A percentile compares a stretch with the other conserved stretches of the same genome.
phyloP scores from a whole-genome alignment of 176 grass and related monocot genomes.

The Rhynchospora pubera region DNA sequence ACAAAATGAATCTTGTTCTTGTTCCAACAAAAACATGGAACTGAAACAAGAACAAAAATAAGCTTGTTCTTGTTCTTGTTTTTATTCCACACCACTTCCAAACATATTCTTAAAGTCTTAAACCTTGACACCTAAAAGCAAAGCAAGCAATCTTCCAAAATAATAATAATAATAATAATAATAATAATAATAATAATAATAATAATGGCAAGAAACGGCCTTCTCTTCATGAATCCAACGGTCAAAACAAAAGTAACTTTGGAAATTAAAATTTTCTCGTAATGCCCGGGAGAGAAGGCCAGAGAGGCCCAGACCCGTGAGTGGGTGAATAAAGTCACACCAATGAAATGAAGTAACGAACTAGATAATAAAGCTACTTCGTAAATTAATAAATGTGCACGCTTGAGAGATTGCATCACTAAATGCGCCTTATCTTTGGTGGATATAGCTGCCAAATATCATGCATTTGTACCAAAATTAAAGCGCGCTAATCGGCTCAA shows the following conservation, averaged over 20 bases:
- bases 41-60: too few species aligned
- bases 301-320: slow-evolving; percentile 8
- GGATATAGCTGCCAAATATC: neutral
- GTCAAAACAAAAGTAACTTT: neutral
- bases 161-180: too few species aligned
- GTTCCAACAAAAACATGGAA: too few species aligned
- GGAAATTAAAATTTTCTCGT: neutral
- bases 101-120: too few species aligned
- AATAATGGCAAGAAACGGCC: neutral
- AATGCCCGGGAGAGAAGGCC: neutral
- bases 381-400: slow-evolving; percentile 20
- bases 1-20: too few species aligned
- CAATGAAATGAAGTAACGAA: slow-evolving; percentile 17
- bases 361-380: slow-evolving; percentile 11
- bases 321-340: slow-evolving; percentile 20
- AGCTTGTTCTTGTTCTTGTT: too few species aligned
- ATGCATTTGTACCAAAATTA: neutral
- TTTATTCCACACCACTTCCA: too few species aligned
- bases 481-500: neutral
- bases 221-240: neutral
- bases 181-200: neutral
- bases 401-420: slow-evolving; percentile 22
- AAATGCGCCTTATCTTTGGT: slow-evolving; percentile 14
- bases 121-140: neutral
- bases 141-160: neutral